Conservation (phyloP, 257 asterid genomes). For the Penstemon davidsonii region DNA sequence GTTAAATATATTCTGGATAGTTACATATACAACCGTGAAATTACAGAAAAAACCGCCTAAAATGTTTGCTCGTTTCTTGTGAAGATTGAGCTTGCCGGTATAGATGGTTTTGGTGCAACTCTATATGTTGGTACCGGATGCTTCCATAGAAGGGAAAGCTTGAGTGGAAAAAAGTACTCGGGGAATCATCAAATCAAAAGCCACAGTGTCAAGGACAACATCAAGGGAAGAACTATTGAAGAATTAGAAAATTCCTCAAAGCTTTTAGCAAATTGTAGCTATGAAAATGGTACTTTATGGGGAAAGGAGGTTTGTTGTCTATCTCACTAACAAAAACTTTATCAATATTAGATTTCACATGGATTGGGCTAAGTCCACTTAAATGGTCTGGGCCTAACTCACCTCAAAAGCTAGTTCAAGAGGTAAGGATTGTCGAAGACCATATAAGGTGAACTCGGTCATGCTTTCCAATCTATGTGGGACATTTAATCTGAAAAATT, state of each 20-base stretch:
- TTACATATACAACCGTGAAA: neutral
- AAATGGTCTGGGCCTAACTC: too few species aligned
- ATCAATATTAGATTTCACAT: neutral
- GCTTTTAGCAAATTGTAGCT: conserved; percentile 57
- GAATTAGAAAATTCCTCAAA: conserved; percentile 62
- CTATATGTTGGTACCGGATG: conserved; percentile 69
- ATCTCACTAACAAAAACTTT: neutral
- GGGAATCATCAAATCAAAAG: conserved; percentile 26
- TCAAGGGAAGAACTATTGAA: conserved; percentile 32
- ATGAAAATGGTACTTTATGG: conserved; percentile 73
- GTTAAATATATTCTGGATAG: neutral
- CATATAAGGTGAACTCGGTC: too few species aligned
- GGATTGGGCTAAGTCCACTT: neutral
- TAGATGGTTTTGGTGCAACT: conserved; percentile 57
- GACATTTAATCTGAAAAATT: too few species aligned
- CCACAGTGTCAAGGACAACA: conserved; percentile 22
- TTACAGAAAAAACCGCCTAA: neutral
- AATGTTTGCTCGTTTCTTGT: conserved; percentile 1
- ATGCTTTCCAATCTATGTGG: too few species aligned
- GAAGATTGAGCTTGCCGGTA: conserved; percentile 66
- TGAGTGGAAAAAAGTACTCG: conserved; percentile 43
- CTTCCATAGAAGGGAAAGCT: conserved; percentile 69
- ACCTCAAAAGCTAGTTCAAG: too few species aligned
- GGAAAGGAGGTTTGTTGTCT: conserved; percentile 59
- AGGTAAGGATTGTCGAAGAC: too few species aligned